Evolutionary conservation across 2,329 filamentous ascomycete species (phyloP), one percentile per base, ranked within the genome.

Genomic region (Colletotrichum euphorbiae): DNA sequence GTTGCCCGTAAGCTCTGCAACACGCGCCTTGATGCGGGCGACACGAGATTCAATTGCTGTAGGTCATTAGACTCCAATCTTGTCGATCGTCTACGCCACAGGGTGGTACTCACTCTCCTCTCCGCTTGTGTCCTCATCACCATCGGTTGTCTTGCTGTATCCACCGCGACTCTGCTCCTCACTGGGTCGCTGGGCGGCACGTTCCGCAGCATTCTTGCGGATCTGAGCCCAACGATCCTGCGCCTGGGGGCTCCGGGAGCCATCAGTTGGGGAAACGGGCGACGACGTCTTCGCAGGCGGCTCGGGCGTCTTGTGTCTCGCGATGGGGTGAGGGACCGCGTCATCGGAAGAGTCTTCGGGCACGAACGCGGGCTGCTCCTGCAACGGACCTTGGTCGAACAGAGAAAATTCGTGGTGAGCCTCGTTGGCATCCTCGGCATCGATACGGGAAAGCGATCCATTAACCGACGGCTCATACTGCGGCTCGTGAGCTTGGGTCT

Each of bases 221-320:
- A 98, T 98, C 79, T 97, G 93, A 1, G 95, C 95, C 96, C 96
- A 99, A 62, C 95, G 90, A 76, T 98, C 94, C 71, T 91, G 85
- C 36, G 82, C 81, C 4, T 83, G 82, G 3, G 76, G 74, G 28
- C 78, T 75, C 31, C 73, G 60, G 21, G 69, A 56, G 21, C 67
- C 52, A 31, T 67, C 60, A n/a, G 63, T 78, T 75, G 19, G 77
- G 76, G 54, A 77, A 70, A 78, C 70, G 75, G 77, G 71, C 33
- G 75, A 74, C 38, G 67, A 75, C 56, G 63, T 75, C 52, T 70
- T 74, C 21, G 74, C 72, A 13, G 72, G 69, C 11, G 74, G 62
- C 17, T 73, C 72, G 51, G 74, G 69, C n/a, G 73, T 71, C 33
- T 74, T 75, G 46, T 81, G 80, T 21, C 85, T 81, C 12, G 82